Evolutionary conservation across 208 protist genomes (phyloP).

Genomic region (Vickermania spadyakhi): DNA sequence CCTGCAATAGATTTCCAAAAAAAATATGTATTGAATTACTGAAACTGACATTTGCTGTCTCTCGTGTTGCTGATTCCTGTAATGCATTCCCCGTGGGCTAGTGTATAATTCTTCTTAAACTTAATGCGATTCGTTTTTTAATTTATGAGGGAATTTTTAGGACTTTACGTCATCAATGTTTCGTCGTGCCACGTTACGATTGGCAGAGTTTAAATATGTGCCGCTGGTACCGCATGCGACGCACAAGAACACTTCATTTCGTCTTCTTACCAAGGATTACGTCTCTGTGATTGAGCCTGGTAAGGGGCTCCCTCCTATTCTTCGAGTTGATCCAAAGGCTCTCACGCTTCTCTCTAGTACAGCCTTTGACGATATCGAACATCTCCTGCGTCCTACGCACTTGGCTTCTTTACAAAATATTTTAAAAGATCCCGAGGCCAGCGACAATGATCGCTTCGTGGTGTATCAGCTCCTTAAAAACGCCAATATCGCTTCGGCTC

Average conservation of each 20-base stretch:
- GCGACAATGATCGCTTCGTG: conserved; percentile 95
- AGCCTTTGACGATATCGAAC: conserved; percentile 92
- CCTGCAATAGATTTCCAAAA: background rate
- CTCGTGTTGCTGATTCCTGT: too few relatives aligned
- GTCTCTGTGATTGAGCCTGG: conserved; percentile 65
- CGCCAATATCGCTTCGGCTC: conserved; percentile 90
- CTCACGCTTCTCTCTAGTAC: conserved; percentile 74
- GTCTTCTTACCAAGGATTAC: conserved; percentile 81
- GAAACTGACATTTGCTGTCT: too few relatives aligned
- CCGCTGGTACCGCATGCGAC: conserved; percentile 58
- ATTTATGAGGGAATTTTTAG: conserved; percentile 6
- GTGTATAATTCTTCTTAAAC: conserved; percentile 3
- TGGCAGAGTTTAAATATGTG: conserved; percentile 65
- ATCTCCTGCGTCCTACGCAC: conserved; percentile 92
- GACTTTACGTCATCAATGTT: conserved; percentile 20
- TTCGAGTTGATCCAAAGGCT: conserved; percentile 86
- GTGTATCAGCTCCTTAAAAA: conserved; percentile 96
- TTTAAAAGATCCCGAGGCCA: conserved; percentile 94
- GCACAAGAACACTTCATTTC: conserved; percentile 60
- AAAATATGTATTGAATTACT: too few relatives aligned
- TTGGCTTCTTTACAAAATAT: conserved; percentile 90
- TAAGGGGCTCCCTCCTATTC: conserved; percentile 48
- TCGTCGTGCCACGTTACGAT: conserved; percentile 22
- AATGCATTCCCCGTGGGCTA: too few relatives aligned
- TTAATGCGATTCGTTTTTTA: conserved; percentile 7